Conservation (phyloP, 176 grass and related monocot genomes). For the Carex pumila region DNA sequence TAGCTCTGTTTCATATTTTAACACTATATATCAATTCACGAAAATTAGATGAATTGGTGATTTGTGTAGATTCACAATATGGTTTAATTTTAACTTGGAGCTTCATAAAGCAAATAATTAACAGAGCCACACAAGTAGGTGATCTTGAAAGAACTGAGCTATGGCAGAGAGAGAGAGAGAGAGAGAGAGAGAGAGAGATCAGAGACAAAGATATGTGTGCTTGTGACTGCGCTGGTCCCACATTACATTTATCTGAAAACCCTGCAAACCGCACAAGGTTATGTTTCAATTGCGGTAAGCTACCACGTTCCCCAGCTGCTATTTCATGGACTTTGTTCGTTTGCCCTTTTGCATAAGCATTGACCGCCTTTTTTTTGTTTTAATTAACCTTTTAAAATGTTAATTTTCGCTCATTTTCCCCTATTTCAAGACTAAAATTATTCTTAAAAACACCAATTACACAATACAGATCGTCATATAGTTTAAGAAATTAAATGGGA, state of each 20-base stretch:
- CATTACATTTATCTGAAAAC: slow-evolving; percentile 3
- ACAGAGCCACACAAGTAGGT: background rate
- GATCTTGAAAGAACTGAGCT: background rate
- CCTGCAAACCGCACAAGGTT: slow-evolving; percentile 15
- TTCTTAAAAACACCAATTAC: background rate
- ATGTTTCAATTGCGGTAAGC: slow-evolving; percentile 9
- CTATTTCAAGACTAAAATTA: background rate
- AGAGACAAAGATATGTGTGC: slow-evolving; percentile 16
- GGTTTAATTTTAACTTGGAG: no score
- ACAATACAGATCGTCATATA: background rate
- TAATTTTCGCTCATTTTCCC: background rate
- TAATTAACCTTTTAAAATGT: background rate
- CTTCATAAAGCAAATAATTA: background rate
- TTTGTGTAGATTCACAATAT: background rate
- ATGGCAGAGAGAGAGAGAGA: background rate
- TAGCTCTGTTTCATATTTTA: background rate
- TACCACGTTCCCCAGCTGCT: slow-evolving; percentile 7
- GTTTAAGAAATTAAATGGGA: background rate
- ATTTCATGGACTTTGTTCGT: background rate
- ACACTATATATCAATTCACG: background rate
- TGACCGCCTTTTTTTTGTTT: background rate
- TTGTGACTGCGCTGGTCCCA: slow-evolving; percentile 18
- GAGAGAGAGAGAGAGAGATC: background rate
- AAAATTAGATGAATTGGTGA: background rate
- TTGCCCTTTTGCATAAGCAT: background rate